These are phyloP conservation scores for Spathaspora girioi DNA, from an alignment of 805 yeast species.

Conservation along the genomic window DNA sequence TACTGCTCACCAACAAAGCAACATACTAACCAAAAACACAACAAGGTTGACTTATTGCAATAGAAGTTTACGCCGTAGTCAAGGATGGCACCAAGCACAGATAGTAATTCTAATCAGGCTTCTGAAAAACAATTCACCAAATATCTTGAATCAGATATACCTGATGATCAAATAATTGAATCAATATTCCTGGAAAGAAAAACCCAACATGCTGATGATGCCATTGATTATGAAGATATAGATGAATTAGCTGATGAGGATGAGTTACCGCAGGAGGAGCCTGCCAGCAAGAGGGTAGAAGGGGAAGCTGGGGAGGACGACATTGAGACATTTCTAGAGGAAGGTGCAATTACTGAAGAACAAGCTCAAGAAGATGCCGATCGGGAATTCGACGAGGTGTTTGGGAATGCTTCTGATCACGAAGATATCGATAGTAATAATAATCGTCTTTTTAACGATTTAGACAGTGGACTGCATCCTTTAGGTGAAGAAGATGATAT, in stretches of 20 bases:
- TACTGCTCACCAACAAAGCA: background rate
- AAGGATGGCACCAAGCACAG: conserved; percentile 6
- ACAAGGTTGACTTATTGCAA: background rate
- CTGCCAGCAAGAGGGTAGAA: background rate
- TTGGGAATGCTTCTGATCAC: conserved; percentile 15
- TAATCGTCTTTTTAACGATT: conserved; percentile 16
- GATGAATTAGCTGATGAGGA: conserved; percentile 89
- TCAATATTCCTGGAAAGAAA: conserved; percentile 32
- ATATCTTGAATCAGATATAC: conserved; percentile 22
- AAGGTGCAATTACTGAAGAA: conserved; percentile 38
- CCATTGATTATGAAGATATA: conserved; percentile 90
- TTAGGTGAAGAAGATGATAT: conserved; percentile 6
- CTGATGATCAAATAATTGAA: conserved; percentile 35
- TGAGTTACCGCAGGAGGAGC: conserved; percentile 43
- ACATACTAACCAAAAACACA: background rate
- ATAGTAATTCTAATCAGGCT: background rate
- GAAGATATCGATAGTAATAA: conserved; percentile 13
- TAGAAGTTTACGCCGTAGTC: background rate
- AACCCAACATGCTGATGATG: conserved; percentile 82
- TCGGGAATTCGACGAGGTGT: conserved; percentile 17
- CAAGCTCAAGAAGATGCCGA: conserved; percentile 15
- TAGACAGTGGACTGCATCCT: conserved; percentile 5
- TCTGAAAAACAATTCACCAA: conserved; percentile 15
- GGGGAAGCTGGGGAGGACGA: conserved; percentile 5
- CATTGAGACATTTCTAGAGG: conserved; percentile 19